These are phyloP conservation scores for Sugiyamaella mastotermitis DNA, from an alignment of 805 yeast species.

Conservation along the genomic window DNA sequence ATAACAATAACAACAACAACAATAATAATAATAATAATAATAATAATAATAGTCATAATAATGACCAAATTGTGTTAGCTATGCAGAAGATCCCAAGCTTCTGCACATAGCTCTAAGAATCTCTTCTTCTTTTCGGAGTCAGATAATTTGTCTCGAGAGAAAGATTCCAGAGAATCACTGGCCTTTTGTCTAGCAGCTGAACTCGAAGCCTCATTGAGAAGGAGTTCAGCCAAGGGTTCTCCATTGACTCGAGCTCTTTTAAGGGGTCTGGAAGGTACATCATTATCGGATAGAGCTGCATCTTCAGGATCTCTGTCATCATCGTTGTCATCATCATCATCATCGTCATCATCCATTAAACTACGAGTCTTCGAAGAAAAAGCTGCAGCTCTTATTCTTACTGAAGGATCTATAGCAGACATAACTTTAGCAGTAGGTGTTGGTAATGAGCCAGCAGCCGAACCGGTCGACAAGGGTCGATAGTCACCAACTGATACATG, in stretches of 20 bases:
- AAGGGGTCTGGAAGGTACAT: slow-evolving; percentile 12
- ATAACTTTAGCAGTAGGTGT: slow-evolving; percentile 5
- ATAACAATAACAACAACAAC: too few relatives aligned
- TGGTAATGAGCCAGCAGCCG: not conserved
- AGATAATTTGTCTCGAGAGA: slow-evolving; percentile 14
- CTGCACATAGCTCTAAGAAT: slow-evolving; percentile 27
- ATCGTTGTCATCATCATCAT: slow-evolving; percentile 17
- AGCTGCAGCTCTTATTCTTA: slow-evolving; percentile 1
- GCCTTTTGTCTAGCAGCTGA: too few relatives aligned
- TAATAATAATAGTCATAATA: too few relatives aligned
- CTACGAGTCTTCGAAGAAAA: too few relatives aligned
- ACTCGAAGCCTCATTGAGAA: too few relatives aligned
- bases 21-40: too few relatives aligned
- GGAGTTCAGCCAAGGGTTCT: too few relatives aligned
- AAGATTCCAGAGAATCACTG: not conserved
- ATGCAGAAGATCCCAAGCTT: slow-evolving; percentile 29
- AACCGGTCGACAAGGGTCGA: too few relatives aligned
- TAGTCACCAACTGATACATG: slow-evolving; percentile 2
- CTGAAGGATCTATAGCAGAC: slow-evolving; percentile 5
- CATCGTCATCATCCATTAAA: slow-evolving; percentile 7
- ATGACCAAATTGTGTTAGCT: slow-evolving; percentile 1
- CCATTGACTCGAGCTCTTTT: slow-evolving; percentile 11
- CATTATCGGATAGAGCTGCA: slow-evolving; percentile 20
- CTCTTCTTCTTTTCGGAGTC: slow-evolving; percentile 6
- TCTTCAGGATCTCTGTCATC: slow-evolving; percentile 22